Conservation (phyloP, 2,329 filamentous ascomycete species). For the Trichoderma sp. region DNA sequence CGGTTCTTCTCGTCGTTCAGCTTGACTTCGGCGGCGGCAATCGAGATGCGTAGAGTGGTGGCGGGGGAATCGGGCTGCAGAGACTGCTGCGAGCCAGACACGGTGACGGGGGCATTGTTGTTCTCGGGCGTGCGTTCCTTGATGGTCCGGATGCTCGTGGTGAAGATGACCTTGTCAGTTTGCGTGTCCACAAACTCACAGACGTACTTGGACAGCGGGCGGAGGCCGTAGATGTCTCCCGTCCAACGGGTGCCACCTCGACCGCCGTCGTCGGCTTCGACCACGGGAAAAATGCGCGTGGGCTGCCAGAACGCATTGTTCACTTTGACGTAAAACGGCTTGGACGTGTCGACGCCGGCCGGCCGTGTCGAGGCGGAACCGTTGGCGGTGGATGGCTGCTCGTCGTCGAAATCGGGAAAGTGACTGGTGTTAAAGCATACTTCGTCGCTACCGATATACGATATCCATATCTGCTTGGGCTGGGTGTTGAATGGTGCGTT, state of each 20-base stretch:
- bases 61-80: conserved; percentile 75
- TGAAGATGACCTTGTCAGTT: conserved; percentile 68
- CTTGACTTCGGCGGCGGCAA: conserved; percentile 70
- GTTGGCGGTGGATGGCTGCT: conserved; percentile 33
- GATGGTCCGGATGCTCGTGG: conserved; percentile 69
- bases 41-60: conserved; percentile 75
- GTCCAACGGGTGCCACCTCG: conserved; percentile 62
- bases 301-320: conserved; percentile 82
- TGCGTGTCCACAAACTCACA: conserved; percentile 74
- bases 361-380: conserved; percentile 41
- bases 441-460: conserved; percentile 76
- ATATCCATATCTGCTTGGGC: conserved; percentile 77
- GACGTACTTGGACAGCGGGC: conserved; percentile 74
- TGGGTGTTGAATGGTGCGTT: conserved; percentile 73
- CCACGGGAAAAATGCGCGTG: conserved; percentile 65
- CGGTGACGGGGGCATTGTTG: conserved; percentile 35
- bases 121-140: conserved; percentile 47
- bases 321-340: conserved; percentile 77
- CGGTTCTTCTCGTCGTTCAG: conserved; percentile 69
- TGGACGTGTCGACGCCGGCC: conserved; percentile 64
- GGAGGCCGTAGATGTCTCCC: conserved; percentile 69
- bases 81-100: conserved; percentile 56
- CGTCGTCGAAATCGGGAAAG: conserved; percentile 54
- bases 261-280: conserved; percentile 39
- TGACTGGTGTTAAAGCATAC: conserved; percentile 74